These are phyloP conservation scores for Sugiyamaella neomexicana DNA, from an alignment of 1,139 yeast species.

Conservation along the genomic window DNA sequence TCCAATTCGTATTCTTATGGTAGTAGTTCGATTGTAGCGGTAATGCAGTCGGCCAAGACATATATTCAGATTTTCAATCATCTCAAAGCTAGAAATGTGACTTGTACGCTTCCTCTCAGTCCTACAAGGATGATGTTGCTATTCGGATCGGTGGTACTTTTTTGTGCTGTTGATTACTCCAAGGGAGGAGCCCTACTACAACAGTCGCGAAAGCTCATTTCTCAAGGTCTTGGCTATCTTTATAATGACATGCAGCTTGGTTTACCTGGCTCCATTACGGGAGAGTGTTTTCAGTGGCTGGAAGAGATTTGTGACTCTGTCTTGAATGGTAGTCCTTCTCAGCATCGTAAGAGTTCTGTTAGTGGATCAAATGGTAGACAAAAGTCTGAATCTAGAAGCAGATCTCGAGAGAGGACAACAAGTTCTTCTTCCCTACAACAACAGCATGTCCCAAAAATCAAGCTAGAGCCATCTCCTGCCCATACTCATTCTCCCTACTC, in stretches of 20 bases:
- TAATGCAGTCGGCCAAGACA: conserved; percentile 73
- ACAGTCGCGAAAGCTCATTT: conserved; percentile 54
- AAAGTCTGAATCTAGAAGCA: conserved; percentile 5
- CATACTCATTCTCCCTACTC: not conserved
- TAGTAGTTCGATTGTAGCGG: conserved; percentile 62
- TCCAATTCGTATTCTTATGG: conserved; percentile 32
- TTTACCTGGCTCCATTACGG: conserved; percentile 33
- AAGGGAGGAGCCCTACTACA: conserved; percentile 79
- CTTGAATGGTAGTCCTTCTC: conserved; percentile 21
- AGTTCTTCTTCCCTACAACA: not conserved
- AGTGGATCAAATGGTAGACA: conserved; percentile 2
- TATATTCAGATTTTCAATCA: conserved; percentile 59
- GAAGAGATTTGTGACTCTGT: conserved; percentile 33
- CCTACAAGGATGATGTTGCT: conserved; percentile 68
- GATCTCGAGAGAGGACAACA: conserved; percentile 3
- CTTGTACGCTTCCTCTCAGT: conserved; percentile 65
- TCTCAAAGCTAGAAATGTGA: conserved; percentile 46
- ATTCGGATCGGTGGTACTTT: conserved; percentile 68
- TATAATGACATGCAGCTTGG: conserved; percentile 32
- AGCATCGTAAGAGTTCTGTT: conserved; percentile 6
- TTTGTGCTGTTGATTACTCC: conserved; percentile 77
- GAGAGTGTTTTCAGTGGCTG: conserved; percentile 29
- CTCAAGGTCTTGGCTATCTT: conserved; percentile 31
- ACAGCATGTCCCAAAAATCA: not conserved
- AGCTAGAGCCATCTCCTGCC: conserved; percentile 4